Conservation (phyloP, 2,329 filamentous ascomycete genomes). For the Aspergillus sp. region DNA sequence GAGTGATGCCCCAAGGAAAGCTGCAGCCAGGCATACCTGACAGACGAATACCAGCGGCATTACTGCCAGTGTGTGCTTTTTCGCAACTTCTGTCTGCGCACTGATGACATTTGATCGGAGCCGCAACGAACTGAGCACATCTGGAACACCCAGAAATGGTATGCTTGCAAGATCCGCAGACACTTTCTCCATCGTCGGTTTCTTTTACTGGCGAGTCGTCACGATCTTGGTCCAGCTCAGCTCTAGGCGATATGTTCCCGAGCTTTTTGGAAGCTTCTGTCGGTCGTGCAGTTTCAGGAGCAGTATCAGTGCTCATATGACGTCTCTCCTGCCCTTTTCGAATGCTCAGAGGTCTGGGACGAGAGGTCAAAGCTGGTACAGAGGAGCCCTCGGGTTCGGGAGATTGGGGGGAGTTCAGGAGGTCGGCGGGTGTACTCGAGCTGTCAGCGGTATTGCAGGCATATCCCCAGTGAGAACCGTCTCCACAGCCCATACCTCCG, state of each 20-base stretch:
- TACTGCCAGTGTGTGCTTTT: neutral
- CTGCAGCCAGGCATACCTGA: neutral
- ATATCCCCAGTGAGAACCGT: neutral
- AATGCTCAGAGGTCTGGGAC: neutral
- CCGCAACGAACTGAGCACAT: neutral
- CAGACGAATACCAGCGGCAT: neutral
- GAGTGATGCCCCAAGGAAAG: neutral
- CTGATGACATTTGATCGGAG: neutral
- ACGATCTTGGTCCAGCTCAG: neutral
- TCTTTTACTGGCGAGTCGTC: neutral
- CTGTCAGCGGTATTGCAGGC: neutral
- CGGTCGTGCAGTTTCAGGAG: neutral
- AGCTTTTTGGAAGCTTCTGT: neutral
- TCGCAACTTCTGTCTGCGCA: neutral
- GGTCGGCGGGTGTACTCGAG: neutral
- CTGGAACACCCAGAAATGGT: neutral
- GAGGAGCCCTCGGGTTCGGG: neutral
- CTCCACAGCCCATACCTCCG: neutral
- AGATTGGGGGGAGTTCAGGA: neutral
- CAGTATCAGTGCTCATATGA: neutral
- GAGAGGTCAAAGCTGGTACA: neutral
- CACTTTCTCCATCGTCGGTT: neutral
- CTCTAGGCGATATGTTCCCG: neutral
- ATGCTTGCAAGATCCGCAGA: neutral
- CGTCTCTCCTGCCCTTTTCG: neutral